Conservation (phyloP, 2,329 filamentous ascomycete genomes). For the Ceratocystiopsis sp. region DNA sequence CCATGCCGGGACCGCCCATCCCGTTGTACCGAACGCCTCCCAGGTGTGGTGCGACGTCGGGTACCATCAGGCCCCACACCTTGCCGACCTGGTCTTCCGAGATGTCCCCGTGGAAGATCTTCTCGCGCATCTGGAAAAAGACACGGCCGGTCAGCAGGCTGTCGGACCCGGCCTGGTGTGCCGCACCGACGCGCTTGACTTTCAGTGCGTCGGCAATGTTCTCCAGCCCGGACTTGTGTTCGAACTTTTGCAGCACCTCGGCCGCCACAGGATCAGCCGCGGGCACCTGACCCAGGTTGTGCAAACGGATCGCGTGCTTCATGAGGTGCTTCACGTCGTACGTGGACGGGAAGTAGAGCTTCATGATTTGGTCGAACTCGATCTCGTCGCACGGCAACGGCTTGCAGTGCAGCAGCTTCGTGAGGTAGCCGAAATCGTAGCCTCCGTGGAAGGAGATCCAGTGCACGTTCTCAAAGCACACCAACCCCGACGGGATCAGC, state of each 20-base stretch:
- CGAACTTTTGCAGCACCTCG: conserved; percentile 68
- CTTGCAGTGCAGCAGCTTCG: conserved; percentile 76
- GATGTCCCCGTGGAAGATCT: conserved; percentile 72
- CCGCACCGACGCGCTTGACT: conserved; percentile 70
- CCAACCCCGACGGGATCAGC: conserved; percentile 80
- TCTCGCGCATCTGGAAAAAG: conserved; percentile 82
- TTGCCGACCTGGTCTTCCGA: conserved; percentile 72
- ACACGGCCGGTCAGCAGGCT: conserved; percentile 84
- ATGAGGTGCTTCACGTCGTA: conserved; percentile 97
- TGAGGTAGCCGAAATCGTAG: conserved; percentile 95
- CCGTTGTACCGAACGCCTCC: conserved; percentile 9
- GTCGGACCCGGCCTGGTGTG: conserved; percentile 88
- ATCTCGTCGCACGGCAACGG: conserved; percentile 76
- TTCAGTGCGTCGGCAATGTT: conserved; percentile 88
- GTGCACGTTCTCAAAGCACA: conserved; percentile 71
- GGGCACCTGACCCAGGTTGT: conserved; percentile 44
- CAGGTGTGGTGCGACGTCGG: conserved; percentile 31
- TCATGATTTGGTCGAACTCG: conserved; percentile 76
- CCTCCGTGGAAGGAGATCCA: conserved; percentile 98
- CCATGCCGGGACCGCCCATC: not conserved
- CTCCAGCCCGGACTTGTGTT: conserved; percentile 80
- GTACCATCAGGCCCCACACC: conserved; percentile 79
- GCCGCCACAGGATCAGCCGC: conserved; percentile 46
- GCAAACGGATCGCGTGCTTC: conserved; percentile 64
- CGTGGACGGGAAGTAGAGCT: conserved; percentile 80